These are phyloP conservation scores for Closterium sp. DNA, from an alignment of 139 green algal genomes.

Conservation along the genomic window DNA sequence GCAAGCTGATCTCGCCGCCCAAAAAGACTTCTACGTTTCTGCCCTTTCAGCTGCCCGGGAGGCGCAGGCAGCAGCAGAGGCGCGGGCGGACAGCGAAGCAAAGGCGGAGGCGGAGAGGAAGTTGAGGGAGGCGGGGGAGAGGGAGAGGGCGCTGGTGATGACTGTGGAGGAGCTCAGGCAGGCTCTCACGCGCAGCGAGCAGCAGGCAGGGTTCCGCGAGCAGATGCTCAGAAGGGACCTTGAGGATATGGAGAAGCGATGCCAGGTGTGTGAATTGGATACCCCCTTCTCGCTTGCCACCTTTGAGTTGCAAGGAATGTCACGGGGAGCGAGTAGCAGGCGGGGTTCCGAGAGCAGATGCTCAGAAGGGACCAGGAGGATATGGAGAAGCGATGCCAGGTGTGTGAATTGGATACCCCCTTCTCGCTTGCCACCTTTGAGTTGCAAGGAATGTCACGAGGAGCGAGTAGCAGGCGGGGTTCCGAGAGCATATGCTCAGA, in stretches of 20 bases:
- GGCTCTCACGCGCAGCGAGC: constrained; percentile 22
- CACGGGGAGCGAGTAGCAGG: constrained; percentile 34
- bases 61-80: constrained; percentile 34
- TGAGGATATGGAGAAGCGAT: constrained; percentile 43
- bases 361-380: constrained; percentile 40
- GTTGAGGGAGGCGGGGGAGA: constrained; percentile 40
- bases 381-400: constrained; percentile 49
- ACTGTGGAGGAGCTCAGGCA: constrained; percentile 49
- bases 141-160: constrained; percentile 33
- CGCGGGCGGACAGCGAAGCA: constrained; percentile 22
- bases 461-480: constrained; percentile 43
- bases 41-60: constrained; percentile 27
- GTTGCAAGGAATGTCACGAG: too few relatives aligned
- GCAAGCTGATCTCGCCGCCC: constrained; percentile 61
- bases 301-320: too few relatives aligned
- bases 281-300: too few relatives aligned
- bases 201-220: constrained; percentile 48
- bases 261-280: too few relatives aligned
- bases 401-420: too few relatives aligned
- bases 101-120: constrained; percentile 31
- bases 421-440: too few relatives aligned
- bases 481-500: constrained; percentile 43
- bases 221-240: constrained; percentile 48
- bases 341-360: constrained; percentile 45
- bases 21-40: constrained; percentile 53